Evolutionary conservation across 306 rosid species (phyloP), one percentile per base, ranked within the genome.

Genomic region (Castanopsis chinensis): DNA sequence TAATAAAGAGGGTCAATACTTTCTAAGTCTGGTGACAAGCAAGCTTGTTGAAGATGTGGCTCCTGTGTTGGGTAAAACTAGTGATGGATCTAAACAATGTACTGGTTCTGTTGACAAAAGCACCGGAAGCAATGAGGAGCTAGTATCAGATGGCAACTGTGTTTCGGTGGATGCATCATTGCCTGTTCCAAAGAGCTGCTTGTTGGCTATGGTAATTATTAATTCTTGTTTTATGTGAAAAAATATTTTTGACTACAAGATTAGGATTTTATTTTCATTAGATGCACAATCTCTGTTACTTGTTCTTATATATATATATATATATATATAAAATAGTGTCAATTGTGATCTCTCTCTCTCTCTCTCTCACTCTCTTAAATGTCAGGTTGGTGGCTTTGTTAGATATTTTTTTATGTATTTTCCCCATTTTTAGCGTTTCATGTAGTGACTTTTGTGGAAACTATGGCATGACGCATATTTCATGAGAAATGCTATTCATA

Each of bases 171-270:
- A 76, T 57, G 79, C 64, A 71, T 68, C 81, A 28, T 68, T 78
- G n/a, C 77, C 89, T 69, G 76, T 76, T 86, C 77, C 54, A 73
- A 76, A 82, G 80, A 84, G 85, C 80, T 92, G 94, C 87, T 87
- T 95, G 88, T 88, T 95, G 83, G 85, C 58, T 79, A 83, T 81
- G 98, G 99, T 95, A 91, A 76, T 84, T 59, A 72, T 74, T 74
- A 61, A 53, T 61, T 41, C 52, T 86, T 87, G 30, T 60, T 67
- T 20, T 49, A 10, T 11, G 21, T 54, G 3, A 27, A 53, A 18
- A 53, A 53, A 10, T 23, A 18, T 28, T 72, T 14, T 28, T 45
- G 64, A 15, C 61, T 45, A 23, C 25, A 27, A 18, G 37, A 53
- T 52, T 72, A 5, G 57, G 30, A 14, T 4, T 21, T 43, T 43